Base-by-base conservation (phyloP, 1,284 basidiomycete genomes). In the Cutaneotrichosporon mucoides region DNA sequence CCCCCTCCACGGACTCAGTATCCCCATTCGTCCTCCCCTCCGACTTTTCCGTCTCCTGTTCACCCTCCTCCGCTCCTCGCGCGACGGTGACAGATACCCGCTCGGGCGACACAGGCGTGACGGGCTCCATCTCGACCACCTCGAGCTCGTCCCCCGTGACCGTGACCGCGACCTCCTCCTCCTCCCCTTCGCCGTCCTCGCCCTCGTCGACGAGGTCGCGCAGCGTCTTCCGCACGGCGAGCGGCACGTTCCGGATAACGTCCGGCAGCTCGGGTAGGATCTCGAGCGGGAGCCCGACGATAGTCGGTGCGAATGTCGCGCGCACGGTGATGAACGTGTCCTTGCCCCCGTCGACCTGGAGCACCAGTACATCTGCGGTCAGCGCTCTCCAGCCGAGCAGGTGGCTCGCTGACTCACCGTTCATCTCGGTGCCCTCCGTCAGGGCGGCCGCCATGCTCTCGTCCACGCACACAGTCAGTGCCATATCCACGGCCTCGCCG, bases 261-360 rank as follows among this genome's bases (percentile, higher is more conserved):
- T 49, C 57, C 0, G 68, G 61, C 1, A 73, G 64, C 2, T 57
- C 46, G 10, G 70, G 63, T 1, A 74, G 62, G 12, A 65, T 16
- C 5, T 66, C 57, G 8, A 76, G 66, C 2, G 72, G 67, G 0
- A 75, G 55, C 6, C 66, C 66, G 33, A 74, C 51, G 47, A 68
- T 68, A 0, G 69, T 70, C 0, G 72, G 69, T 2, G 62, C 42
- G 46, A 71, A 75, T 9, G 62, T 64, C 6, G 66, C 69, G 55
- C 70, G 70, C 1, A 76, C 50, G 1, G 73, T 68, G 42, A 76
- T 66, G 61, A 76, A 75, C 69, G 67, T 63, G 44, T 76, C 73
- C 58, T 72, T 74, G 1, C 75, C 72, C 15, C 67, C 68, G 0
- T 59, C 49, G 3, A 75, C 66, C 38, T 72, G 70, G 33, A 76